Evolutionary conservation across 805 yeast genomes (phyloP).

Genomic region (Ogataea glucozyma): DNA sequence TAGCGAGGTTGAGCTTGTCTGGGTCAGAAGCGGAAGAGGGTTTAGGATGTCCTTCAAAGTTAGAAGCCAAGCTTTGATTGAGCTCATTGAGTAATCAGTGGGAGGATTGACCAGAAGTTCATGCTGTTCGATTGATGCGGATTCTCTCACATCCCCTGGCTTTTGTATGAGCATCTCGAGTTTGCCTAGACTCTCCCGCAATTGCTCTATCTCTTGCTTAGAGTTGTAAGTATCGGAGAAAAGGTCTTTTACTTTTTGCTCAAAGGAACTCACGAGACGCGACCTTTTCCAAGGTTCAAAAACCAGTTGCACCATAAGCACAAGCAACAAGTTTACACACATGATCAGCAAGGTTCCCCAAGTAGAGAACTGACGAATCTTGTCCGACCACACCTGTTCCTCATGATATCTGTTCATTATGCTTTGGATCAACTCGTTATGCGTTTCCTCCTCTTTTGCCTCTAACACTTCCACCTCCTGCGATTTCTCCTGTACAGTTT

Average conservation of each 20-base stretch:
- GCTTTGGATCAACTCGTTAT: slow-evolving; percentile 66
- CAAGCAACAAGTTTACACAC: slow-evolving; percentile 80
- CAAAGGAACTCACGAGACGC: slow-evolving; percentile 79
- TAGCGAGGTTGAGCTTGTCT: not conserved
- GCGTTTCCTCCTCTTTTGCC: slow-evolving; percentile 62
- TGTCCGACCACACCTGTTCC: slow-evolving; percentile 98
- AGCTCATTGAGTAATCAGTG: not conserved
- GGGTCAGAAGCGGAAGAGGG: not conserved
- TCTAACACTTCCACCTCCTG: slow-evolving; percentile 55
- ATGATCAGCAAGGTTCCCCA: slow-evolving; percentile 94
- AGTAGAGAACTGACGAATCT: slow-evolving; percentile 88
- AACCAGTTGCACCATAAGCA: slow-evolving; percentile 77
- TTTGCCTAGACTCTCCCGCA: slow-evolving; percentile 21
- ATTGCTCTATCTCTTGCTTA: slow-evolving; percentile 16
- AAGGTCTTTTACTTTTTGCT: slow-evolving; percentile 66
- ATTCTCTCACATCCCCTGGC: too few species aligned
- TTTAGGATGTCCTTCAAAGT: not conserved
- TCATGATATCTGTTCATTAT: slow-evolving; percentile 90
- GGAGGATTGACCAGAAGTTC: too few species aligned
- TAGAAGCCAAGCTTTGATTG: slow-evolving; percentile 4
- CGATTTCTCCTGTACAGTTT: slow-evolving; percentile 54
- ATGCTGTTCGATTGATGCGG: too few species aligned
- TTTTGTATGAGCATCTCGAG: slow-evolving; percentile 9
- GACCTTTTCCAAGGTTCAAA: slow-evolving; percentile 95
- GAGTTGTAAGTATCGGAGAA: slow-evolving; percentile 38